Base-by-base conservation (phyloP, 2,329 filamentous ascomycete genomes). In the Fusarium setosum region DNA sequence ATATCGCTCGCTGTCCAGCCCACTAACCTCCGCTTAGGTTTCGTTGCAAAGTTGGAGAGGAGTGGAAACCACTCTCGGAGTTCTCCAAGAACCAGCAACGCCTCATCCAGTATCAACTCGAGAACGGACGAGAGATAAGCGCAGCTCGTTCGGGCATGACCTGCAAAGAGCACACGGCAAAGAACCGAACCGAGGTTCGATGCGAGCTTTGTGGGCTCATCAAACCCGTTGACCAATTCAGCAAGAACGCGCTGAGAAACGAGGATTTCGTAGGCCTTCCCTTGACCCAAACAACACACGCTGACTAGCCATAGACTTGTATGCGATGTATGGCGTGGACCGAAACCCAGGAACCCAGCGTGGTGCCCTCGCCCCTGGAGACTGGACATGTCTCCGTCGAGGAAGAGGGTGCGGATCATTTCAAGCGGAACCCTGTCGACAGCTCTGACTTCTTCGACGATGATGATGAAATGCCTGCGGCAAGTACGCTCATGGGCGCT, bases 51-150 rank as follows among this genome's bases (percentile, higher is more conserved):
- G 62, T 74, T 17, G 78, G 78, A 4, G 69, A 72, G n/a, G 78
- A 80, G 54, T 80, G 74, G 76, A 77, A 76, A 45, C 51, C 71
- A 0, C 50, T 75, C 3, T 45, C 63, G 4, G 62, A 59, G 4
- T 81, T 80, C 56, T 79, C 77, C 6, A 69, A 68, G 6, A 73
- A 59, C 5, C 76, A 80, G 48, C 75, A 74, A 49, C 69, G 65
- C 17, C 50, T 73, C 6, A 44, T 78, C 11, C 58, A 69, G 11
- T 17, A 45, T 15, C 68, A 71, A 32, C 41, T 68, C 18, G 56
- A 58, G 3, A 42, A 21, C 4, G 18, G 61, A 4, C 31, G 35
- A 4, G 50, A 37, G 6, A 38, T 76, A n/a, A 61, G 77, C 20
- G 56, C 76, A 1, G 71, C 71, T 1, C 74, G 75, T 38, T 74